A percentile compares a stretch with the other conserved stretches of the same genome.
Conservation (phyloP, 2,329 filamentous ascomycete genomes). For the Talaromyces sp. region DNA sequence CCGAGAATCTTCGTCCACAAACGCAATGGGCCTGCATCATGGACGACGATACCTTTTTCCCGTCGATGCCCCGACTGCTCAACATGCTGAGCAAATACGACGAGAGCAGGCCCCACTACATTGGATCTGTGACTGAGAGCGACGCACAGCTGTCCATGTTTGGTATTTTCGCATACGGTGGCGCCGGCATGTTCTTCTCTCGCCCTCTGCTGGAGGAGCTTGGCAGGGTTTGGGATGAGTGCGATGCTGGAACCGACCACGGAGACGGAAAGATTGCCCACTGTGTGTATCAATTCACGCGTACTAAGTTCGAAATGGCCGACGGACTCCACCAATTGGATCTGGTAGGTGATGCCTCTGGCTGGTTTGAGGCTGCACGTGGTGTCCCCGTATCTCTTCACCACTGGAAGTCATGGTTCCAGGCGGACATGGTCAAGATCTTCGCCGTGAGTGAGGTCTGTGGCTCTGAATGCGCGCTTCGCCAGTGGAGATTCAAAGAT, state of each 20-base stretch:
- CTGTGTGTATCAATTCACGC: conserved; percentile 53
- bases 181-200: conserved; percentile 56
- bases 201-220: conserved; percentile 48
- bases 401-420: conserved; percentile 61
- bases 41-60: conserved; percentile 62
- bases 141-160: conserved; percentile 47
- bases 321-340: conserved; percentile 55
- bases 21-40: conserved; percentile 55
- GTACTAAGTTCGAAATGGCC: conserved; percentile 51
- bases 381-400: conserved; percentile 52
- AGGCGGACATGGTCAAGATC: conserved; percentile 46
- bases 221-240: conserved; percentile 44
- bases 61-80: conserved; percentile 48
- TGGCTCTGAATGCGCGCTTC: conserved; percentile 52
- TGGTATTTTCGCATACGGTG: conserved; percentile 58
- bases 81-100: conserved; percentile 46
- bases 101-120: conserved; percentile 46
- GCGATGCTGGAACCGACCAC: conserved; percentile 40
- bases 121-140: conserved; percentile 56
- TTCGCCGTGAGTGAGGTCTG: conserved; percentile 48
- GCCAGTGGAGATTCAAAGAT: conserved; percentile 47
- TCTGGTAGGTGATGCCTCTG: conserved; percentile 49
- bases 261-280: conserved; percentile 55
- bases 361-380: conserved; percentile 56
- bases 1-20: conserved; percentile 37